These are phyloP conservation scores for Aulographum hederae DNA, from an alignment of 2,329 filamentous ascomycete species.

Conservation along the genomic window DNA sequence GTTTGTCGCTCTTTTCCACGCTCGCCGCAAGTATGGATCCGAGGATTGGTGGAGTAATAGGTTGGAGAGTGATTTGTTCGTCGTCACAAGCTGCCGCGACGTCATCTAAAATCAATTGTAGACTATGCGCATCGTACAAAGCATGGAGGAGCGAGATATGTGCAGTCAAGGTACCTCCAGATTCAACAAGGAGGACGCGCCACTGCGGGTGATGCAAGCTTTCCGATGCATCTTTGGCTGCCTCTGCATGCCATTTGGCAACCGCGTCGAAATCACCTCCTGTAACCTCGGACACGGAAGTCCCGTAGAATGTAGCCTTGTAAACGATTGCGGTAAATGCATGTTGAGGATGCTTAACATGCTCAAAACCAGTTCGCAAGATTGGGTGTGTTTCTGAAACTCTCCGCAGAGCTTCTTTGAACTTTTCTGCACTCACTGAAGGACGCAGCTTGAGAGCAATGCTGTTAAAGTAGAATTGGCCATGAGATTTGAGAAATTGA, in stretches of 20 bases:
- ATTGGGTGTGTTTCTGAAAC: slow-evolving; percentile 45
- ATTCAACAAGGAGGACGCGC: slow-evolving; percentile 33
- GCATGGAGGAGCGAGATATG: slow-evolving; percentile 55
- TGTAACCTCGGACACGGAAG: too few relatives aligned
- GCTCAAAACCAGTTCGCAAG: slow-evolving; percentile 55
- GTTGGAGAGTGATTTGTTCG: slow-evolving; percentile 6
- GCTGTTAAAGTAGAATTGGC: slow-evolving; percentile 59
- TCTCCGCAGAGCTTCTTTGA: slow-evolving; percentile 41
- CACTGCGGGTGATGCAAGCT: slow-evolving; percentile 42
- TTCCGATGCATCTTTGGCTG: too few relatives aligned
- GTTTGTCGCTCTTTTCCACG: slow-evolving; percentile 10
- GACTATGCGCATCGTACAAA: slow-evolving; percentile 66
- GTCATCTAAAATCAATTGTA: slow-evolving; percentile 45
- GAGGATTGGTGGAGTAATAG: not conserved
- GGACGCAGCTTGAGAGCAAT: slow-evolving; percentile 34
- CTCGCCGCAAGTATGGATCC: slow-evolving; percentile 10
- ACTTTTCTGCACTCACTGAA: slow-evolving; percentile 16
- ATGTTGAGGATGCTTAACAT: slow-evolving; percentile 37
- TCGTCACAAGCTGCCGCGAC: slow-evolving; percentile 27
- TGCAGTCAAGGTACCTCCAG: slow-evolving; percentile 11
- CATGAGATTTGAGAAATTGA: slow-evolving; percentile 49
- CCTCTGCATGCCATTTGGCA: slow-evolving; percentile 11
- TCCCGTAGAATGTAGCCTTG: too few relatives aligned
- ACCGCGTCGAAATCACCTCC: too few relatives aligned
- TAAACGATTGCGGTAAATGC: too few relatives aligned